phyloP scores from a whole-genome alignment of 2,329 filamentous ascomycete genomes.

The Coniella vitis region DNA sequence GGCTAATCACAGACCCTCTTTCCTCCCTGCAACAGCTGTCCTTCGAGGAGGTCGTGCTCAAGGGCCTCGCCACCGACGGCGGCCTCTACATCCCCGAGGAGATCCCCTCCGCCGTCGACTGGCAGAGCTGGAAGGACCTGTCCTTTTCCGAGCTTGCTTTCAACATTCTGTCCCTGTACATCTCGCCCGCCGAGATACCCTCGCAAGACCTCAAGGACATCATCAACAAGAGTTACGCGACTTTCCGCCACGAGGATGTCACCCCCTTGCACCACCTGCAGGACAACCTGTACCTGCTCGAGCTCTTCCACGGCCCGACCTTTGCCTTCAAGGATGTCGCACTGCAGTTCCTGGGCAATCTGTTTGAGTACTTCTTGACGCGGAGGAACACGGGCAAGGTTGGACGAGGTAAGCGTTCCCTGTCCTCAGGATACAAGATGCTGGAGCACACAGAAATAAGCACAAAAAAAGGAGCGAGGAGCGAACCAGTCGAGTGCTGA shows the following conservation, averaged over 20 bases:
- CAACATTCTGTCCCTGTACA: constrained; percentile 80
- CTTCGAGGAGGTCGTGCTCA: constrained; percentile 86
- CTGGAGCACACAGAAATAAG: neutral
- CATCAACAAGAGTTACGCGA: constrained; percentile 78
- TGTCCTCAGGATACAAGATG: too few relatives aligned
- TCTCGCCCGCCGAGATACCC: constrained; percentile 78
- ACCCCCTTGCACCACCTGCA: constrained; percentile 77
- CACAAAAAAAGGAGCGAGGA: neutral
- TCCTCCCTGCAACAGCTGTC: constrained; percentile 54
- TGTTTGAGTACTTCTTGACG: constrained; percentile 83
- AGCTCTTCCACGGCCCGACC: constrained; percentile 93
- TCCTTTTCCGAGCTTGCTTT: constrained; percentile 77
- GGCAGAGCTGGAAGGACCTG: constrained; percentile 67
- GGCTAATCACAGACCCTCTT: neutral
- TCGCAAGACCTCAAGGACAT: constrained; percentile 72
- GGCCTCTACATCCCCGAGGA: constrained; percentile 85
- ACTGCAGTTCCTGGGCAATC: constrained; percentile 89
- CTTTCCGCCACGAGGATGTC: constrained; percentile 73
- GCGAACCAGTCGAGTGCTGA: neutral
- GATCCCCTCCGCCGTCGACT: constrained; percentile 49
- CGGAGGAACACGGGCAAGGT: constrained; percentile 65
- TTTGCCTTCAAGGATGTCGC: constrained; percentile 96
- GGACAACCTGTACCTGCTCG: constrained; percentile 74
- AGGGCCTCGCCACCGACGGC: constrained; percentile 79
- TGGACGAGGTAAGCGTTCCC: constrained; percentile 37